Percentiles rank a stretch among this genome's conserved stretches.
Evolutionary conservation across 2,329 filamentous ascomycete species (phyloP).

Genomic region (Fusarium fujikuroi): DNA sequence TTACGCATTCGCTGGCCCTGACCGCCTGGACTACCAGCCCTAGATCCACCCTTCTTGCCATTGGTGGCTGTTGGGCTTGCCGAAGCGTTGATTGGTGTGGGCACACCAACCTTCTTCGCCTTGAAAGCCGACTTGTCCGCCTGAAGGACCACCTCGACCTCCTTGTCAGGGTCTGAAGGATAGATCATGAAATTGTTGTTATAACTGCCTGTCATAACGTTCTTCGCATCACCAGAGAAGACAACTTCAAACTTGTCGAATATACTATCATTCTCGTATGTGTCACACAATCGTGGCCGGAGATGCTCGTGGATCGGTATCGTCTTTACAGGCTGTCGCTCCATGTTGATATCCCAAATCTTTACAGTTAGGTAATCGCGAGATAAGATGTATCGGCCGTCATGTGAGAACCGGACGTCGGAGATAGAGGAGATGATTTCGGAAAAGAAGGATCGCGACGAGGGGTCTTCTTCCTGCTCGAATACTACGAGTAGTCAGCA

Average conservation of each 20-base stretch:
- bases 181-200: slow-evolving; percentile 99
- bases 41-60: slow-evolving; percentile 87
- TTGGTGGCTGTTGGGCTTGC: slow-evolving; percentile 76
- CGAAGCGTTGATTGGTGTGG: slow-evolving; percentile 91
- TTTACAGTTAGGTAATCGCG: slow-evolving; percentile 98
- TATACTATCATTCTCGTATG: slow-evolving; percentile 99
- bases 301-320: slow-evolving; percentile 99
- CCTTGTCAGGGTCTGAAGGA: slow-evolving; percentile 93
- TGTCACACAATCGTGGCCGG: slow-evolving; percentile 92
- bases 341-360: slow-evolving; percentile 99
- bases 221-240: slow-evolving; percentile 97
- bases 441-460: slow-evolving; percentile 97
- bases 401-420: slow-evolving; percentile 95
- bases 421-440: slow-evolving; percentile 99
- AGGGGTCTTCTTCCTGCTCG: slow-evolving; percentile 97
- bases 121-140: slow-evolving; percentile 99
- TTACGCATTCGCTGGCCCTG: slow-evolving; percentile 96
- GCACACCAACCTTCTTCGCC: slow-evolving; percentile 98
- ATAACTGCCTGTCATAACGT: slow-evolving; percentile 99
- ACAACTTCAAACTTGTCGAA: slow-evolving; percentile 99
- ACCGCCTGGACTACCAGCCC: slow-evolving; percentile 84
- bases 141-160: slow-evolving; percentile 96
- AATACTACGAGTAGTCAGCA: slow-evolving; percentile 73
- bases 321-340: slow-evolving; percentile 95
- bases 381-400: slow-evolving; percentile 96